A percentile compares a stretch with the other conserved stretches of the same genome.
Evolutionary conservation across 768 basidiomycete genomes (phyloP).

Genomic region (Chlorophyllum brunneum): DNA sequence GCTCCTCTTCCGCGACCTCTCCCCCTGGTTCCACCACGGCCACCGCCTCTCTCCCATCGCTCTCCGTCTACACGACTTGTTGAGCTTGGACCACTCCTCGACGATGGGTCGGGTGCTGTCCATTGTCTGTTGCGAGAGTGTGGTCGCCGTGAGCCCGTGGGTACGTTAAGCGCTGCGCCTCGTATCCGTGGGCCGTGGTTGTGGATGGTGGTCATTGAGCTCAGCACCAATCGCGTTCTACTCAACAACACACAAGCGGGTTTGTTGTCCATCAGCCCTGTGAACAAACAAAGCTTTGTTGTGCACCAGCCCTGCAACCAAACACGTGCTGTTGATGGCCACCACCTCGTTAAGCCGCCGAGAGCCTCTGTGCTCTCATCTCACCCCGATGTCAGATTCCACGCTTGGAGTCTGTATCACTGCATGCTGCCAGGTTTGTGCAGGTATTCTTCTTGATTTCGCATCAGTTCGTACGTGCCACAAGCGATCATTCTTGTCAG

Average conservation of each 20-base stretch:
- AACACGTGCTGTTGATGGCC: neutral
- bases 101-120: constrained; percentile 42
- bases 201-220: constrained; percentile 12
- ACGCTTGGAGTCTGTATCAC: constrained; percentile 24
- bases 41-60: constrained; percentile 61
- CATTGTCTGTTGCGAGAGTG: constrained; percentile 59
- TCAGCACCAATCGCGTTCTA: neutral
- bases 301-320: neutral
- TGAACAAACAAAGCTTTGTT: neutral
- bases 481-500: neutral
- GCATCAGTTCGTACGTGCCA: constrained; percentile 30
- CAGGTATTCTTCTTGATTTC: constrained; percentile 37
- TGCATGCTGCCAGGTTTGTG: constrained; percentile 31
- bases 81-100: constrained; percentile 30
- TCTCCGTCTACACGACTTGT: constrained; percentile 42
- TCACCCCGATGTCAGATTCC: constrained; percentile 23
- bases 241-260: neutral
- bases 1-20: constrained; percentile 31
- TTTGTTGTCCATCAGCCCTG: constrained; percentile 4
- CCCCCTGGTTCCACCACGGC: constrained; percentile 45
- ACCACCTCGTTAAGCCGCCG: neutral
- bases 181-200: constrained; percentile 18
- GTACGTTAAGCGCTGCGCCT: constrained; percentile 4
- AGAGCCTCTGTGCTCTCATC: neutral
- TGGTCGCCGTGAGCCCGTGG: constrained; percentile 23